These are phyloP conservation scores for Colletotrichum endophyticum DNA, from an alignment of 2,329 filamentous ascomycete genomes.

Conservation along the genomic window DNA sequence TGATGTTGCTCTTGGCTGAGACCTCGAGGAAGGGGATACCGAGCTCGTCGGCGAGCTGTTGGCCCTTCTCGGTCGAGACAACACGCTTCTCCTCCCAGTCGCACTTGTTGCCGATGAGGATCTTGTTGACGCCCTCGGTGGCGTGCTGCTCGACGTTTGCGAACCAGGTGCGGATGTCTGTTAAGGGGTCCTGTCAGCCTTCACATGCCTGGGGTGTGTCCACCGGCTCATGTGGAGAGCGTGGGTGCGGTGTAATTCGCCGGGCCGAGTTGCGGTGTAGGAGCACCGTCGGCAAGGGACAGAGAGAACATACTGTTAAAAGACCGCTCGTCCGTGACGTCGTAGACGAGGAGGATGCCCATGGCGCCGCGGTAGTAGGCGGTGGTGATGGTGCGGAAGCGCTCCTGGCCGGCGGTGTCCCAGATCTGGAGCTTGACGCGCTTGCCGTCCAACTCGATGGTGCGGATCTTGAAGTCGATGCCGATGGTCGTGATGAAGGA, in stretches of 20 bases:
- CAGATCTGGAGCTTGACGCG: slow-evolving; percentile 99
- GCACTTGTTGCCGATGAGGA: slow-evolving; percentile 99
- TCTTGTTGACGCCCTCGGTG: slow-evolving; percentile 99
- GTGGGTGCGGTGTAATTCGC: background rate
- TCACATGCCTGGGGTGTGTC: background rate
- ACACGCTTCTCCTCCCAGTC: slow-evolving; percentile 99
- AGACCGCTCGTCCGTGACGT: slow-evolving; percentile 94
- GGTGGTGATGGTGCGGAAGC: slow-evolving; percentile 98
- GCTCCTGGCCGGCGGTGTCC: slow-evolving; percentile 98
- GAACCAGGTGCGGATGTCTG: slow-evolving; percentile 99
- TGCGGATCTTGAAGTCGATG: slow-evolving; percentile 99
- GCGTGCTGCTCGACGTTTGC: slow-evolving; percentile 98
- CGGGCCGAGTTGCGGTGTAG: background rate
- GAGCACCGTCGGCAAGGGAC: background rate
- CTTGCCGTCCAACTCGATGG: slow-evolving; percentile 98
- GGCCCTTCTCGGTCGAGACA: slow-evolving; percentile 90
- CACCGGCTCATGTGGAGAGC: background rate
- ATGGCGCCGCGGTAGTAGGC: slow-evolving; percentile 98
- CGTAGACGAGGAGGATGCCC: slow-evolving; percentile 97
- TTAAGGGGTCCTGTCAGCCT: slow-evolving; percentile 25
- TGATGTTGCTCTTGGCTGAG: slow-evolving; percentile 98
- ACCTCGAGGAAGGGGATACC: slow-evolving; percentile 99
- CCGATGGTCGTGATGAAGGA: slow-evolving; percentile 99
- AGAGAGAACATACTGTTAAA: slow-evolving; percentile 80
- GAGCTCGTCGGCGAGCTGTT: slow-evolving; percentile 92